Percentiles rank a stretch among this genome's conserved stretches.
phyloP scores from a whole-genome alignment of 2,329 filamentous ascomycete species.

The Aspergillus eucalypticola region DNA sequence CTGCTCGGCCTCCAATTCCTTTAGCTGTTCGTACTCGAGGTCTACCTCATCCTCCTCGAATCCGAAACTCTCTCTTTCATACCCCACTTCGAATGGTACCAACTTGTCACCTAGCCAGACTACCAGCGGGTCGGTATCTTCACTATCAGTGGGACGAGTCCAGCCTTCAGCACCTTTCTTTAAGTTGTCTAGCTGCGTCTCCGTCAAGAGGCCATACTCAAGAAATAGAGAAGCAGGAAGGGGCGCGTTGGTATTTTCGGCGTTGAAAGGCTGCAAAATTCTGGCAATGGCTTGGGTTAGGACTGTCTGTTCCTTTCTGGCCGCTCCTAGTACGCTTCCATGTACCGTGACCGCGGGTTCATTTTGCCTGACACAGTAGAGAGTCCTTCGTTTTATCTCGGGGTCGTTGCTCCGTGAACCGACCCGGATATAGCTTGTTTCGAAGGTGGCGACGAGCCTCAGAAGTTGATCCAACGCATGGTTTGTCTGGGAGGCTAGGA shows the following conservation, averaged over 20 bases:
- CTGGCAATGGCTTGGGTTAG: slow-evolving; percentile 45
- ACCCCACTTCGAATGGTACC: slow-evolving; percentile 46
- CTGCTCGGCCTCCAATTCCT: slow-evolving; percentile 61
- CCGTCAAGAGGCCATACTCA: slow-evolving; percentile 59
- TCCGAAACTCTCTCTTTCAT: slow-evolving; percentile 51
- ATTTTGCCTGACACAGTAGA: slow-evolving; percentile 61
- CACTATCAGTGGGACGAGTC: slow-evolving; percentile 36
- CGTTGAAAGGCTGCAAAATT: slow-evolving; percentile 47
- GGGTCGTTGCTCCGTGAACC: slow-evolving; percentile 69
- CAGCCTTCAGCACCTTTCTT: slow-evolving; percentile 49
- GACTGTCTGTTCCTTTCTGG: slow-evolving; percentile 45
- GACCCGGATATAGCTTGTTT: slow-evolving; percentile 63
- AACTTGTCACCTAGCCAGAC: slow-evolving; percentile 61
- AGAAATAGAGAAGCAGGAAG: slow-evolving; percentile 59
- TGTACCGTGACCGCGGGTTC: slow-evolving; percentile 35
- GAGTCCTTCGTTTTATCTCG: slow-evolving; percentile 64
- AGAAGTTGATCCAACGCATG: slow-evolving; percentile 86
- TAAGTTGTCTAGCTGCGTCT: slow-evolving; percentile 65
- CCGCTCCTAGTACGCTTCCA: slow-evolving; percentile 43
- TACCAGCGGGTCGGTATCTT: slow-evolving; percentile 44
- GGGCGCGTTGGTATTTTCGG: slow-evolving; percentile 40
- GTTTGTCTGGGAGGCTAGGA: slow-evolving; percentile 85
- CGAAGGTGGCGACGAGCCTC: slow-evolving; percentile 61
- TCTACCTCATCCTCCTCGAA: slow-evolving; percentile 62
- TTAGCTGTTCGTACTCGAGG: slow-evolving; percentile 61